Conservation (phyloP, 164 flowering plant genomes). For the Platanus orientalis region DNA sequence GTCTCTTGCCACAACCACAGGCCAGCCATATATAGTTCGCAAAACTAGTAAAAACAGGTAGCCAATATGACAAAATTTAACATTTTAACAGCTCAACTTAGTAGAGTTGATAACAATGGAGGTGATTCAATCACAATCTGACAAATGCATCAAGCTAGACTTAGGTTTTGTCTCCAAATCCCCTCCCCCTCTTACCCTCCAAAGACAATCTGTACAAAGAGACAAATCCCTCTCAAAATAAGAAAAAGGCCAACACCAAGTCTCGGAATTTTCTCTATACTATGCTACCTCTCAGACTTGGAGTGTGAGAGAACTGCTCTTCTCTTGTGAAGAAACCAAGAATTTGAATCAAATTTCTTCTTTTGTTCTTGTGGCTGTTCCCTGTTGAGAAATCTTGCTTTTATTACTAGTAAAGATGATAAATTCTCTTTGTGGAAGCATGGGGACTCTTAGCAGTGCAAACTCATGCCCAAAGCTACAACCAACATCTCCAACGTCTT, state of each 20-base stretch:
- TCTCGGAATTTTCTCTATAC: slow-evolving; percentile 12
- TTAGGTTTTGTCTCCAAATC: slow-evolving; percentile 21
- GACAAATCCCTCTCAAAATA: slow-evolving; percentile 16
- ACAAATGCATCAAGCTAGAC: slow-evolving; percentile 20
- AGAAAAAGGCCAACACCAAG: slow-evolving; percentile 10
- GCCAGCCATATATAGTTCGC: background rate
- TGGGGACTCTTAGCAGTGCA: slow-evolving; percentile 39
- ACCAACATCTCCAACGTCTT: slow-evolving; percentile 32
- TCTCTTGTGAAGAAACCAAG: too few relatives aligned
- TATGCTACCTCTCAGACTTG: background rate
- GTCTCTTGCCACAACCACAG: slow-evolving; percentile 12
- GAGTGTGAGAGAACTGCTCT: background rate
- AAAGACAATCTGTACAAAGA: slow-evolving; percentile 15
- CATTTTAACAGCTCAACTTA: slow-evolving; percentile 21
- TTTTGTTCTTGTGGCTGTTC: background rate
- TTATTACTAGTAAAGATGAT: slow-evolving; percentile 27
- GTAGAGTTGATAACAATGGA: slow-evolving; percentile 5
- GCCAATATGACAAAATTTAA: slow-evolving; percentile 17
- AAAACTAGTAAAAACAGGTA: slow-evolving; percentile 4
- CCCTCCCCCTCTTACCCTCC: slow-evolving; percentile 12
- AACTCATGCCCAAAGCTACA: slow-evolving; percentile 25
- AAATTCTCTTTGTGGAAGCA: slow-evolving; percentile 45
- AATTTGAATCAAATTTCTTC: background rate
- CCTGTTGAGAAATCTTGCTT: background rate
- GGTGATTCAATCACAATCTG: slow-evolving; percentile 13